These are phyloP conservation scores for Calocybe gangraenosa DNA, from an alignment of 768 basidiomycete species.

Conservation along the genomic window DNA sequence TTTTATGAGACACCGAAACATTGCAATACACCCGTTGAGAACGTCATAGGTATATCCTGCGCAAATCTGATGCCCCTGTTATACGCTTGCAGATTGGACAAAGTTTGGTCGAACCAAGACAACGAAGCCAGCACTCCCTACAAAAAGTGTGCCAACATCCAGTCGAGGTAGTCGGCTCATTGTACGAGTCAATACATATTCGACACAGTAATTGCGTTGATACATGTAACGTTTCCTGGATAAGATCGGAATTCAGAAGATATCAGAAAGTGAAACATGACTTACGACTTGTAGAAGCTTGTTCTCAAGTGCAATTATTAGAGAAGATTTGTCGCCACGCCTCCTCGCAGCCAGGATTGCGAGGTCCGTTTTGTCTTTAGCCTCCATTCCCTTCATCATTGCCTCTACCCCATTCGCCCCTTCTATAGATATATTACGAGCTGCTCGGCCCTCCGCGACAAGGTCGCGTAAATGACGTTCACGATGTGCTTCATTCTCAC, in stretches of 20 bases:
- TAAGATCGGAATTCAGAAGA: not conserved
- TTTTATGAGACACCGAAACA: conserved; percentile 1
- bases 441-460: conserved; percentile 46
- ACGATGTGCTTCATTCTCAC: conserved; percentile 27
- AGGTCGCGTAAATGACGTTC: conserved; percentile 43
- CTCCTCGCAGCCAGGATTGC: conserved; percentile 47
- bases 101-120: conserved; percentile 74
- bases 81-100: conserved; percentile 89
- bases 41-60: conserved; percentile 65
- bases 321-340: conserved; percentile 40
- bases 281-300: too few relatives aligned
- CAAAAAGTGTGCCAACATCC: conserved; percentile 90
- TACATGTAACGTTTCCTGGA: conserved; percentile 39
- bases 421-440: conserved; percentile 20
- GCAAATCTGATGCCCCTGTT: conserved; percentile 68
- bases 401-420: conserved; percentile 21
- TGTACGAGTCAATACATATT: conserved; percentile 76
- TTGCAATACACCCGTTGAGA: conserved; percentile 2
- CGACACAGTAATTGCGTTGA: conserved; percentile 55
- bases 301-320: conserved; percentile 54
- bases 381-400: conserved; percentile 37
- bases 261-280: not conserved
- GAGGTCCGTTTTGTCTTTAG: conserved; percentile 41
- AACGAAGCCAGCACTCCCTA: conserved; percentile 79
- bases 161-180: conserved; percentile 74